Conservation (phyloP, 768 basidiomycete species). For the Pilatotrama ljubarskyi region DNA sequence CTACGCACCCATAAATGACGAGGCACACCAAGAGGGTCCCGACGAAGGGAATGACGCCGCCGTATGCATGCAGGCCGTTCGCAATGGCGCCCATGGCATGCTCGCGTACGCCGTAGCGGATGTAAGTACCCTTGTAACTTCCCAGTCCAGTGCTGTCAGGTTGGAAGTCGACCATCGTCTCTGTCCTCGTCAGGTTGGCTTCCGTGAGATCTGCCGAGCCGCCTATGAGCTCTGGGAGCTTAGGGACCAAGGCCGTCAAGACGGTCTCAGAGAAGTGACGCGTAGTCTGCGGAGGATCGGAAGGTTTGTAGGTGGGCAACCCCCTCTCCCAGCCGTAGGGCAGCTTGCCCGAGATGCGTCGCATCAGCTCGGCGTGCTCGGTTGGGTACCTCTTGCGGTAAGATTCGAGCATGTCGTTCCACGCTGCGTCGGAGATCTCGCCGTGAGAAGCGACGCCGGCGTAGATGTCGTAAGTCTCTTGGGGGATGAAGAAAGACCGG, state of each 20-base stretch:
- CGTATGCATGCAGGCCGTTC: slow-evolving; percentile 89
- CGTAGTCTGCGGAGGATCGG: slow-evolving; percentile 83
- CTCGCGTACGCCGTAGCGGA: slow-evolving; percentile 97
- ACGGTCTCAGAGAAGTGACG: slow-evolving; percentile 93
- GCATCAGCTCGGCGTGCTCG: slow-evolving; percentile 83
- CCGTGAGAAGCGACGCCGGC: slow-evolving; percentile 67
- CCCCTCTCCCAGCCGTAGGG: slow-evolving; percentile 84
- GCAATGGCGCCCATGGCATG: slow-evolving; percentile 97
- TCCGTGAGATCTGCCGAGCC: slow-evolving; percentile 91
- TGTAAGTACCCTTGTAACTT: slow-evolving; percentile 82
- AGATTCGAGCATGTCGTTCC: slow-evolving; percentile 64
- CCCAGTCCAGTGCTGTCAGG: slow-evolving; percentile 86
- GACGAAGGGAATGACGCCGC: slow-evolving; percentile 86
- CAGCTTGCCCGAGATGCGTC: slow-evolving; percentile 81
- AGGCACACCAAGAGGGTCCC: slow-evolving; percentile 85
- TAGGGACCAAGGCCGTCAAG: slow-evolving; percentile 70
- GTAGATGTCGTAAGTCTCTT: slow-evolving; percentile 71
- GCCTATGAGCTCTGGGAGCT: slow-evolving; percentile 82
- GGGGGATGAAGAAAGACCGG: slow-evolving; percentile 75
- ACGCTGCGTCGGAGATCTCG: slow-evolving; percentile 68
- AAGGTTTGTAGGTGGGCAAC: slow-evolving; percentile 82
- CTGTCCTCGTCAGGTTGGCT: slow-evolving; percentile 88
- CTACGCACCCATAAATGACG: neutral
- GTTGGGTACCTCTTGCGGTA: slow-evolving; percentile 80
- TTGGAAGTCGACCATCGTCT: slow-evolving; percentile 88